Base-by-base conservation (phyloP, 345 rosid genomes). In the Arabidopsis arenosa region DNA sequence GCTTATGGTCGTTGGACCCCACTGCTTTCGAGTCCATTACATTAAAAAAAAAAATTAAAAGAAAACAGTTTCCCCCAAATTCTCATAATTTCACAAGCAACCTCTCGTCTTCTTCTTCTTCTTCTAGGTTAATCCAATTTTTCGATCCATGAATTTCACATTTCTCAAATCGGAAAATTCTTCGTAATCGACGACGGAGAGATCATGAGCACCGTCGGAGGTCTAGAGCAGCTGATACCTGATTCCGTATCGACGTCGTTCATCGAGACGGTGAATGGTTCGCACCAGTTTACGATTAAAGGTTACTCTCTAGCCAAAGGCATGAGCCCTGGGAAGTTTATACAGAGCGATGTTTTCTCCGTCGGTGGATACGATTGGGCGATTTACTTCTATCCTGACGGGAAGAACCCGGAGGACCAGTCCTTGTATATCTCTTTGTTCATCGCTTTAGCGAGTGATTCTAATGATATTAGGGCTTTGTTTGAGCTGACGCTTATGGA, bases 361-460 rank as follows among this genome's bases (percentile, higher is more conserved):
- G 88, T 91, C 17, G 98, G 93, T 2, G 99, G 99, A 9, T 93
- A 83, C 71, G 92, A 93, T 35, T 96, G 99, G 99, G 92, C 89
- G 68, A 80, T 96, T 70, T 93, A 89, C 80, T 96, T 96, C 57
- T 96, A 93, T 49, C 99, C 99, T 0, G 93, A 93, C 68, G 99
- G 98, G 7, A 96, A 90, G 72, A 93, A 87, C 61, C 87, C 88
- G 0, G 97, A 91, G 82, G 97, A 96, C 32, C 59, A 63, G 9
- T 9, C 90, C 40, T 9, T 78, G 75, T 91, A 96, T 40, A 97
- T 91, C 4, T 96, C 97, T 43, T 87, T 91, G 58, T 96, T 89
- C 83, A 87, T 96, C 59, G 98, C 96, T 17, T 65, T 96, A 41
- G 91, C 93, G 6, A 89, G 98, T 65, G 98, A 91, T 40, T 96